These are phyloP conservation scores for Papilionanthe hybrid DNA, from an alignment of 116 monocot species.

Conservation along the genomic window DNA sequence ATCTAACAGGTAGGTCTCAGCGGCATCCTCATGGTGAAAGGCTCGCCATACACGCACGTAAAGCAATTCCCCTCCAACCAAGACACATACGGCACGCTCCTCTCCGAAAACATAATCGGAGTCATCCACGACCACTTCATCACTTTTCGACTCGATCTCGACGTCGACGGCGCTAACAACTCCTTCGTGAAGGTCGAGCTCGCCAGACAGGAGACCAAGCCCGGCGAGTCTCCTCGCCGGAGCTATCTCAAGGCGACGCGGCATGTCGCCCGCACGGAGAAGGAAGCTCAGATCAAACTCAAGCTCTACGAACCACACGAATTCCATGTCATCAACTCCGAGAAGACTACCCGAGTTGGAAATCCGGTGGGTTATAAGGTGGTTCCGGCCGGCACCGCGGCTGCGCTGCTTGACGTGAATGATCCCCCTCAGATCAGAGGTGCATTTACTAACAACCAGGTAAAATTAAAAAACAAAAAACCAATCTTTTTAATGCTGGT, in stretches of 20 bases:
- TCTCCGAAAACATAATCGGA: constrained; percentile 71
- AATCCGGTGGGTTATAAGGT: constrained; percentile 86
- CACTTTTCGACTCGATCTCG: constrained; percentile 81
- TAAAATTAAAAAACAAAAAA: background rate
- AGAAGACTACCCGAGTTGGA: constrained; percentile 50
- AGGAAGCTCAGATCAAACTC: constrained; percentile 59
- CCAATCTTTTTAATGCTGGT: background rate
- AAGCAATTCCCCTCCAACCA: constrained; percentile 34
- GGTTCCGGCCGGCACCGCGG: constrained; percentile 62
- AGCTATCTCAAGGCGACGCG: constrained; percentile 65
- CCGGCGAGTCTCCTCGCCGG: constrained; percentile 49
- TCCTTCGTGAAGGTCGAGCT: constrained; percentile 71
- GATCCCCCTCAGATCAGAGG: constrained; percentile 70
- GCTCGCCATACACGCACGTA: constrained; percentile 43
- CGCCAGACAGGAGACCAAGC: constrained; percentile 23
- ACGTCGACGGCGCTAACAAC: constrained; percentile 79
- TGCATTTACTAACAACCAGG: constrained; percentile 89
- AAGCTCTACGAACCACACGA: constrained; percentile 66
- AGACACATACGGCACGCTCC: constrained; percentile 57
- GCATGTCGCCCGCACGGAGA: constrained; percentile 52
- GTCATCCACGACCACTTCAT: constrained; percentile 84
- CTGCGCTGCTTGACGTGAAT: constrained; percentile 48
- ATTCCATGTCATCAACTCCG: constrained; percentile 69
- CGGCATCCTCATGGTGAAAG: constrained; percentile 64
- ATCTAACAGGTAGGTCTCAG: constrained; percentile 53